Evolutionary conservation across 495 filamentous ascomycete species (phyloP).

Genomic region (Achaetomiella virescens): DNA sequence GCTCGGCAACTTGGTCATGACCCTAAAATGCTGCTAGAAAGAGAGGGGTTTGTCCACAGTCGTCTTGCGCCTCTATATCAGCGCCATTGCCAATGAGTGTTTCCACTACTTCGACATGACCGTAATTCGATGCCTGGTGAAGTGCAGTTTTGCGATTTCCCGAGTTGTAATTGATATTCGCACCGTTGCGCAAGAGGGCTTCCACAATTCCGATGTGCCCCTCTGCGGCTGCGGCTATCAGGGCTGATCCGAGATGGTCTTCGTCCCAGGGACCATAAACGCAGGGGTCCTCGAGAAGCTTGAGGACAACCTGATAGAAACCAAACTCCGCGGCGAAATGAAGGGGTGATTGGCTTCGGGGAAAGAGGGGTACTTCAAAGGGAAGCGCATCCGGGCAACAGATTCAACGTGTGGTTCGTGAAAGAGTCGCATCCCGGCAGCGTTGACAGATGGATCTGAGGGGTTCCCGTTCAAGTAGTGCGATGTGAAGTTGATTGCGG

Average conservation of each 20-base stretch:
- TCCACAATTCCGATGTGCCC: background rate
- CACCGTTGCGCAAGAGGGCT: background rate
- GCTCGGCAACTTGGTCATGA: background rate
- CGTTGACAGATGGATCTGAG: background rate
- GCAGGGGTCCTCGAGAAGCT: background rate
- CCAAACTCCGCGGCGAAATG: background rate
- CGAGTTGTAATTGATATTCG: background rate
- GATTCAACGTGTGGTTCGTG: background rate
- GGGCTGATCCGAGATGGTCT: background rate
- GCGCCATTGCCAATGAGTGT: background rate
- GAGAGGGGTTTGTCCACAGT: background rate
- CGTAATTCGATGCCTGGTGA: background rate
- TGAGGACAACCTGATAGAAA: background rate
- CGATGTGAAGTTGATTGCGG: background rate
- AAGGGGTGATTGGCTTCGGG: background rate
- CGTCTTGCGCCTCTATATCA: background rate
- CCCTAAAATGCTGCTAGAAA: background rate
- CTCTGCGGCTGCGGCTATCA: background rate
- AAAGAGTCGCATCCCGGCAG: background rate
- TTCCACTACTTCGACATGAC: background rate
- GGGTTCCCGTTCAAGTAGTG: background rate
- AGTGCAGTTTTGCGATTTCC: background rate
- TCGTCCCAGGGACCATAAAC: background rate
- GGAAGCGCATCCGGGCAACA: too few species aligned
- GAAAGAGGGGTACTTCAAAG: too few species aligned